Base-by-base conservation (phyloP, 192 early-diverging fungal species). In the Coemansia sp. region DNA sequence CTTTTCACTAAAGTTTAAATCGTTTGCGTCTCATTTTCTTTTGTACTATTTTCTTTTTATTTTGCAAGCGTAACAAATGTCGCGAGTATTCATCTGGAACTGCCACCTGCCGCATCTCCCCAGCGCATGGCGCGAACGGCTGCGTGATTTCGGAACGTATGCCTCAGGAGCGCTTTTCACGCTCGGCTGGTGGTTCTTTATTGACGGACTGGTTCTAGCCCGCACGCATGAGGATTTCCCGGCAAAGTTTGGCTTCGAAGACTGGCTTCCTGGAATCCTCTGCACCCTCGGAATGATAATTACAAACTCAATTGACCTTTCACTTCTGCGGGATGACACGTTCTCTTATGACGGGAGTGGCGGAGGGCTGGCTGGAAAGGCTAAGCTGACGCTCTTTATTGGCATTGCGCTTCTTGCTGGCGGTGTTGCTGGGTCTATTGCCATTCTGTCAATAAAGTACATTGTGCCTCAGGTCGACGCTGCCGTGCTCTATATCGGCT, bases 101-200 rank as follows among this genome's bases (percentile, higher is more conserved):
- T 77, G 74, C 46, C 68, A 71, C n/a, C 45, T 82, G 20, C 80
- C 80, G 18, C 76, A 69, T 4, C 35, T 83, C 36, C 81, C 81
- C 60, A 78, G 76, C 48, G 66, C 69, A 0, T 67, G 64, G 69
- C 60, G 73, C 7, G 84, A 81, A 36, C 68, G 69, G 39, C 67
- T 78, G 23, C 84, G 72, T 33, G 84, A 81, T 35, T 61, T 72
- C 41, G 84, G 84, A 30, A 83, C 80, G 4, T 85, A 85, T 62
- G 52, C 59, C 24, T 75, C 84, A 0, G 84, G 84, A 11, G 77
- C 79, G 0, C 68, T 85, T 35, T 85, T 85, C 58, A 77, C 84
- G 1, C 51, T 85, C 5, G 84, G 84, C 23, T 85, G 84, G 84
- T 85, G 84, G 84, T 78, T 82, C 63, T 85, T 85, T 44, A 71